Base-by-base conservation (phyloP, 2,329 filamentous ascomycete genomes). In the Diaporthe vexans region DNA sequence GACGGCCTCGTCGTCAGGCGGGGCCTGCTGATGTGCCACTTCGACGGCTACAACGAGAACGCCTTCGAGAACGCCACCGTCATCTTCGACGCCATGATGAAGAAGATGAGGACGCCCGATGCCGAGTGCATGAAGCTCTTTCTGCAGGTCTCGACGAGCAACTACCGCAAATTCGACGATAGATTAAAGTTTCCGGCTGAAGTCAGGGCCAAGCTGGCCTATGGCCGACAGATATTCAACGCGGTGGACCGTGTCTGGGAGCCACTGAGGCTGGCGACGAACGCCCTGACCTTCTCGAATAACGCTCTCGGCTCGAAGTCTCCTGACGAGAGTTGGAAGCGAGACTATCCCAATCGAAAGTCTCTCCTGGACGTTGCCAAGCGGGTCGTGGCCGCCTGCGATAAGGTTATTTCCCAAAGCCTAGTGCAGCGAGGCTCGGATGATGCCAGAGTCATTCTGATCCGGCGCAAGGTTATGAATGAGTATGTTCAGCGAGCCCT, bases 21-120 rank as follows among this genome's bases (percentile, higher is more conserved):
- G 61, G 94, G 93, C 71, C 91, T 98, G 86, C 88, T 89, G 76
- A 88, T 91, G 7, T 98, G 95, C 82, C 85, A 91, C 33, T 90
- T 92, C 73, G 95, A 98, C 85, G 93, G 91, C 79, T 91, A 92
- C 72, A 98, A 97, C 81, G 86, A 82, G n/a, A 89, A 92, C 70
- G 89, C 90, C 29, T 89, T 97, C 77, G 83, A 86, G 4, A 88
- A 93, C 77, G 93, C 94, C 6, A 90, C 86, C 68, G 82, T 86
- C 68, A 86, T 97, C 35, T 84, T 98, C 40, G 86, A 91, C 70
- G 81, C 89, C 68, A 95, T 95, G 92, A 78, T 82, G 59, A 77
- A 79, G 37, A 81, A 79, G 8, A 78, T 86, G 19, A 77, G 80
- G 15, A 80, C 84, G 4, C 88, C 89, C 1, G 91, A 93, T 77